Evolutionary conservation across 106 monocot species (phyloP).

Genomic region (Posidonia australis): DNA sequence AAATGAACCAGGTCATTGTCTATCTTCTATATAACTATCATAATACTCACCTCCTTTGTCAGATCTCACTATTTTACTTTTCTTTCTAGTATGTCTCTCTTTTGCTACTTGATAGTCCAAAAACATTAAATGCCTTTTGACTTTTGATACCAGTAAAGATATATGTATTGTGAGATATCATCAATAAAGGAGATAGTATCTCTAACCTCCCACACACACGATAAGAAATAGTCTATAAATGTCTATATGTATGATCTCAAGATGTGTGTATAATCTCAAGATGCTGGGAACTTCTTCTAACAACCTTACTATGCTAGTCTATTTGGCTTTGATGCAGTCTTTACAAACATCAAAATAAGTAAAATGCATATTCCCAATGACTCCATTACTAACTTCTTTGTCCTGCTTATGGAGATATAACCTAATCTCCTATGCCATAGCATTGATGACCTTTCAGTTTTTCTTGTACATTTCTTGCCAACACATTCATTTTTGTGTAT

Average conservation of each 20-base stretch:
- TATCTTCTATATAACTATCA: not conserved
- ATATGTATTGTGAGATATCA: not conserved
- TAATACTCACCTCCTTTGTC: not conserved
- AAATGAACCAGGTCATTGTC: not conserved
- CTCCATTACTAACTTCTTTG: no score
- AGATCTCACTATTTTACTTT: not conserved
- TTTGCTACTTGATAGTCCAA: not conserved
- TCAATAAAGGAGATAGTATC: slow-evolving; percentile 2
- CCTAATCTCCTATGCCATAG: slow-evolving; percentile 15
- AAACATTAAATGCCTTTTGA: not conserved
- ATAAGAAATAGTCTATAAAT: not conserved
- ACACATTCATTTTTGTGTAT: not conserved
- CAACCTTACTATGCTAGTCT: not conserved
- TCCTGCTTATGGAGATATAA: slow-evolving; percentile 7
- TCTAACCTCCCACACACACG: not conserved
- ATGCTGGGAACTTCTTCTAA: not conserved
- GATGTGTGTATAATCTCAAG: slow-evolving; percentile 7
- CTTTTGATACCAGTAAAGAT: not conserved
- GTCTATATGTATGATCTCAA: no score
- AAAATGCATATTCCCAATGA: slow-evolving; percentile 3
- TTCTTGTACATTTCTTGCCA: slow-evolving; percentile 1
- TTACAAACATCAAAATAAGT: slow-evolving; percentile 9
- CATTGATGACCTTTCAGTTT: no score
- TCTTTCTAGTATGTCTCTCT: not conserved
- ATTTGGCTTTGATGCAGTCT: slow-evolving; percentile 14